Evolutionary conservation across 495 filamentous ascomycete genomes (phyloP).

Genomic region (Podospora conica): DNA sequence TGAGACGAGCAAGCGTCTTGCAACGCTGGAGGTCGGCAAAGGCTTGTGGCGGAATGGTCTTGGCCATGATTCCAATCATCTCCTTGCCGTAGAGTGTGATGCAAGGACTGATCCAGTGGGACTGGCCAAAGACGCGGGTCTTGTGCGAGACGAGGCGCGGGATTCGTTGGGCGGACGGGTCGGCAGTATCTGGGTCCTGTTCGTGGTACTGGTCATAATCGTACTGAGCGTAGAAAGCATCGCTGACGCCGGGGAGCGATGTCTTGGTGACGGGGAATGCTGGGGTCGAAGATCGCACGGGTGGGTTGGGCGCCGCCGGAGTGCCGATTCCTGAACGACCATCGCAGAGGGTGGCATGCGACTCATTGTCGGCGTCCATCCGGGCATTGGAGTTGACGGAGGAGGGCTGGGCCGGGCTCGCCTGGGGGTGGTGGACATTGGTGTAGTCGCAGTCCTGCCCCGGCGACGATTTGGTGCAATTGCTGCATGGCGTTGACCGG

Average conservation of each 20-base stretch:
- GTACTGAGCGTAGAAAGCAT: conserved; percentile 1
- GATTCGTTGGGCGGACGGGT: neutral
- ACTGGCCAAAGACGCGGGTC: conserved; percentile 49
- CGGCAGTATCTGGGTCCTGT: neutral
- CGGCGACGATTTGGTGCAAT: conserved; percentile 40
- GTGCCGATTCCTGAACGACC: neutral
- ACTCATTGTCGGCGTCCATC: neutral
- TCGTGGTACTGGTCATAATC: conserved; percentile 1
- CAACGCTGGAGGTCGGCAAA: conserved; percentile 16
- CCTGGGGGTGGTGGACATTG: neutral
- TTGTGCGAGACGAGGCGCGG: conserved; percentile 43
- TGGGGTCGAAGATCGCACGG: neutral
- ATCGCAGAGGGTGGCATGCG: neutral
- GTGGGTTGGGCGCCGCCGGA: too few species aligned
- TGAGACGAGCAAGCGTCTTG: conserved; percentile 26
- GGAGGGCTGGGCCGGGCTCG: neutral
- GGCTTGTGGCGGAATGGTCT: neutral
- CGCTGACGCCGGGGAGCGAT: neutral
- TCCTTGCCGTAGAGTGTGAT: conserved; percentile 11
- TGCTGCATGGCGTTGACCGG: conserved; percentile 34
- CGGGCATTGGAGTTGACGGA: neutral
- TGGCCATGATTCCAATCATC: conserved; percentile 24
- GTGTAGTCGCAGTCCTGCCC: conserved; percentile 28
- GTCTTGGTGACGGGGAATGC: neutral
- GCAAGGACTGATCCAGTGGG: conserved; percentile 45